Percentiles rank a stretch among this genome's conserved stretches.
phyloP scores from a whole-genome alignment of 2,329 filamentous ascomycete species.

The Magnaporthiopsis incrustans region DNA sequence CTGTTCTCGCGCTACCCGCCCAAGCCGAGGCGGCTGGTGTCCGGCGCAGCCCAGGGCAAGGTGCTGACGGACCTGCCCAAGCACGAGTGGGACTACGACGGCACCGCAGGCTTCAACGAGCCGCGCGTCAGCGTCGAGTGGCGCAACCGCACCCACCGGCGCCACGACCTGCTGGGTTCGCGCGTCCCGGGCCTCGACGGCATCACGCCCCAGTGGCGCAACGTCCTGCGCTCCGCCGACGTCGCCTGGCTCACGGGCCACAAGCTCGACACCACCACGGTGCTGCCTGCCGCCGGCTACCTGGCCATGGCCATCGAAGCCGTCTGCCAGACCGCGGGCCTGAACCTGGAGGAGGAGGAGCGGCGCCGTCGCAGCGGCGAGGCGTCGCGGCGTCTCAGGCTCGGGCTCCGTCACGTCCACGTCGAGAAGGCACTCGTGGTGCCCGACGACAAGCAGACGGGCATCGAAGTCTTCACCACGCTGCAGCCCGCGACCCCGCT shows the following conservation, averaged over 20 bases:
- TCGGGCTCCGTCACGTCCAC: no score
- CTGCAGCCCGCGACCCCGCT: neutral
- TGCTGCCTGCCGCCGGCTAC: conserved; percentile 12
- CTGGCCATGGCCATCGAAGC: conserved; percentile 15
- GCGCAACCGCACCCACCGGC: conserved; percentile 20
- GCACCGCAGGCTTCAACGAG: conserved; percentile 18
- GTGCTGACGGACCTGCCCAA: conserved; percentile 36
- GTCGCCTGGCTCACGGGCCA: conserved; percentile 21
- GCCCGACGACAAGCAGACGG: neutral
- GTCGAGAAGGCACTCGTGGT: no score
- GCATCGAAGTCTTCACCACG: neutral
- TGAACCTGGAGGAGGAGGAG: neutral
- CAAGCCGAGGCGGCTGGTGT: no score
- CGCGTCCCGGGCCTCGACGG: conserved; percentile 12
- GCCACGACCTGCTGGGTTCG: conserved; percentile 31
- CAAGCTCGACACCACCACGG: conserved; percentile 17
- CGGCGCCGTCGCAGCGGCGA: neutral
- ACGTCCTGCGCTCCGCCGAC: conserved; percentile 22
- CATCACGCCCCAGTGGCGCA: conserved; percentile 12
- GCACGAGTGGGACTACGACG: conserved; percentile 36
- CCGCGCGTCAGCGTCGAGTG: conserved; percentile 19
- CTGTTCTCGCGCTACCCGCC: neutral
- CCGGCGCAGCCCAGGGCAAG: conserved; percentile 16
- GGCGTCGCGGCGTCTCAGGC: no score
- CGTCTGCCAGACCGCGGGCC: neutral